Evolutionary conservation across 495 filamentous ascomycete species (phyloP).

Genomic region (Penicillium diatomitis): DNA sequence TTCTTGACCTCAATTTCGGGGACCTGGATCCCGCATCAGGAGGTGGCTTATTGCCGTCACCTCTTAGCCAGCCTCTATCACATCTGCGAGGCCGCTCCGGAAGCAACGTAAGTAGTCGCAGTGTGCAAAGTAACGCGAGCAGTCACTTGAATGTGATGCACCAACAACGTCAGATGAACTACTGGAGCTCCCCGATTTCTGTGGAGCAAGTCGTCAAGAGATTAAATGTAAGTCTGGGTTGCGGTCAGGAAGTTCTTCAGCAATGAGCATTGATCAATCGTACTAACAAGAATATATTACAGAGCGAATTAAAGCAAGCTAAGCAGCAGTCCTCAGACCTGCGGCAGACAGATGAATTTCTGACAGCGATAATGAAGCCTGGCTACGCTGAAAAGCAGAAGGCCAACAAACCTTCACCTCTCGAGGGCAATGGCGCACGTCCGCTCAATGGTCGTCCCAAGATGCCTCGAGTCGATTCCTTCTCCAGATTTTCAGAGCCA

Average conservation of each 20-base stretch:
- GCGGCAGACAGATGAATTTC: conserved; percentile 67
- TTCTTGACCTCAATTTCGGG: conserved; percentile 81
- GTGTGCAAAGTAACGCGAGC: conserved; percentile 43
- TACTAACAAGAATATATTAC: conserved; percentile 18
- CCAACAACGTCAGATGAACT: conserved; percentile 62
- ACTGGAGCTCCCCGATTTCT: conserved; percentile 80
- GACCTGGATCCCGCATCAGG: conserved; percentile 69
- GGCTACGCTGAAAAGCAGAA: conserved; percentile 57
- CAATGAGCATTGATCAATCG: too few species aligned
- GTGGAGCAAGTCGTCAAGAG: conserved; percentile 93
- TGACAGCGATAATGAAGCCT: conserved; percentile 63
- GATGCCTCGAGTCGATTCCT: conserved; percentile 50
- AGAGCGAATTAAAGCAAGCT: conserved; percentile 84
- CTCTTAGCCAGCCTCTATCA: conserved; percentile 44
- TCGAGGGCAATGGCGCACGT: conserved; percentile 28
- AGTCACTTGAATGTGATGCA: conserved; percentile 50
- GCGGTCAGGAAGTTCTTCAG: too few species aligned
- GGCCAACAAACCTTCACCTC: conserved; percentile 24
- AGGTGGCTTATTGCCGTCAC: conserved; percentile 55
- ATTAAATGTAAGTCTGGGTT: conserved; percentile 61
- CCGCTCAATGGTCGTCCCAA: conserved; percentile 38
- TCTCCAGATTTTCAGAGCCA: conserved; percentile 71
- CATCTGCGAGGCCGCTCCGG: conserved; percentile 62
- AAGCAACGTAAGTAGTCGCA: conserved; percentile 57
- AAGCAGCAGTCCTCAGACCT: conserved; percentile 81